phyloP scores from a whole-genome alignment of 305 asterid species.

The Solanum hybrid region DNA sequence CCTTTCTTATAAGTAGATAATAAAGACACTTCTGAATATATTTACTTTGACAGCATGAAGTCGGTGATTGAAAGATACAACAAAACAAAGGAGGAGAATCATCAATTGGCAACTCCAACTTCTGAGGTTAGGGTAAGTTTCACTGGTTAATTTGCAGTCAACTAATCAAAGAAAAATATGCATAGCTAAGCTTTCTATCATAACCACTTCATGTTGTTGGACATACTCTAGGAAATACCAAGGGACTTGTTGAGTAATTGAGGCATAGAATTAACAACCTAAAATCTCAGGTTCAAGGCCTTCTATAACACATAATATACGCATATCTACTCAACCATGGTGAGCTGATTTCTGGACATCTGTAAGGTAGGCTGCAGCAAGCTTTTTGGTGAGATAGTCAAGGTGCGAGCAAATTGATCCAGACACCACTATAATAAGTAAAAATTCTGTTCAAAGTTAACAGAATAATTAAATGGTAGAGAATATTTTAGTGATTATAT shows the following conservation, averaged over 20 bases:
- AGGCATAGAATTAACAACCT: background rate
- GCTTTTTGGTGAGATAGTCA: background rate
- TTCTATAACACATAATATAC: background rate
- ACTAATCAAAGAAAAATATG: background rate
- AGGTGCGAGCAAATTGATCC: background rate
- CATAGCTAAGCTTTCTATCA: background rate
- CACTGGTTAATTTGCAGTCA: conserved; percentile 2
- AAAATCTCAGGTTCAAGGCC: background rate
- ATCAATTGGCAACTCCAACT: conserved; percentile 21
- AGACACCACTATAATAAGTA: background rate
- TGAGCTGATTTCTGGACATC: background rate
- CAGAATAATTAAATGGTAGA: background rate
- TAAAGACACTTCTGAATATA: background rate
- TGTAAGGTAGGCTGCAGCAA: background rate
- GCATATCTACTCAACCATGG: background rate
- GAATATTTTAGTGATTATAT: background rate
- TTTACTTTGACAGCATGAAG: conserved; percentile 26
- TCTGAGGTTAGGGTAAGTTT: conserved; percentile 35
- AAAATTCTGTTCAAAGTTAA: background rate
- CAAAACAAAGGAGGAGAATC: conserved; percentile 27
- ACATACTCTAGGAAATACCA: background rate
- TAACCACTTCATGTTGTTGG: background rate
- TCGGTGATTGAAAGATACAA: conserved; percentile 32
- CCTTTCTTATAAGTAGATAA: background rate
- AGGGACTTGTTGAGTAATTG: background rate